Evolutionary conservation across 2,329 filamentous ascomycete species (phyloP).

Genomic region (Dothistroma pini): DNA sequence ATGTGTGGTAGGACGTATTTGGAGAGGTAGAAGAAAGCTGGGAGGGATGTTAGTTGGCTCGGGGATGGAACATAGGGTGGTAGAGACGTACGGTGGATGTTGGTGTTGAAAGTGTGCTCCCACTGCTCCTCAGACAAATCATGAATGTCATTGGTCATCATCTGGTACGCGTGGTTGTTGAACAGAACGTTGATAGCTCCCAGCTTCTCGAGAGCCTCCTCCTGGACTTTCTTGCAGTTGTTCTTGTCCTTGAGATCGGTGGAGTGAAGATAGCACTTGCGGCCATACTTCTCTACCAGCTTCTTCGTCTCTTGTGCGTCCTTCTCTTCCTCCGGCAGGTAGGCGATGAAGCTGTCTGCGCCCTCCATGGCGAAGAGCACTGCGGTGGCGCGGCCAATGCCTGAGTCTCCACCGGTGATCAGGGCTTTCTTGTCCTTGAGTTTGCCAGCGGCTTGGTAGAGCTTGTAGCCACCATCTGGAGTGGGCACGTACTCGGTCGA

Average conservation of each 20-base stretch:
- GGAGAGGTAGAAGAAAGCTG: conserved; percentile 67
- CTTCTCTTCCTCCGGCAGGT: conserved; percentile 70
- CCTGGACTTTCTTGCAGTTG: conserved; percentile 67
- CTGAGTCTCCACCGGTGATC: conserved; percentile 77
- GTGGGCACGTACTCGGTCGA: conserved; percentile 64
- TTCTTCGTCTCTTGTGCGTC: conserved; percentile 73
- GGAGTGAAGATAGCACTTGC: conserved; percentile 60
- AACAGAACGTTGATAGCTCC: conserved; percentile 70
- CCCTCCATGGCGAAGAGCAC: conserved; percentile 79
- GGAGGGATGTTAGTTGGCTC: conserved; percentile 1
- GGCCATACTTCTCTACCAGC: conserved; percentile 63
- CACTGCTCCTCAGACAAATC: conserved; percentile 76
- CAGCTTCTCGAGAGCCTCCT: conserved; percentile 62
- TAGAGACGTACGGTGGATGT: conserved; percentile 58
- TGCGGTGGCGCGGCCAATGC: conserved; percentile 72
- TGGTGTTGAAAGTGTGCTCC: conserved; percentile 74
- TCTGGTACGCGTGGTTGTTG: conserved; percentile 70
- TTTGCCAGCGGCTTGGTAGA: conserved; percentile 73
- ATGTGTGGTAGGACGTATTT: conserved; percentile 76
- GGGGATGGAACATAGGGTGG: not conserved
- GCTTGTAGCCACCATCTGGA: conserved; percentile 62
- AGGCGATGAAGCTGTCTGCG: conserved; percentile 67
- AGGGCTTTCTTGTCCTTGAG: conserved; percentile 70
- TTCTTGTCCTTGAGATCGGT: conserved; percentile 62
- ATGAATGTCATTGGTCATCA: conserved; percentile 67